Base-by-base conservation (phyloP, 495 filamentous ascomycete species). In the Letharia columbiana region DNA sequence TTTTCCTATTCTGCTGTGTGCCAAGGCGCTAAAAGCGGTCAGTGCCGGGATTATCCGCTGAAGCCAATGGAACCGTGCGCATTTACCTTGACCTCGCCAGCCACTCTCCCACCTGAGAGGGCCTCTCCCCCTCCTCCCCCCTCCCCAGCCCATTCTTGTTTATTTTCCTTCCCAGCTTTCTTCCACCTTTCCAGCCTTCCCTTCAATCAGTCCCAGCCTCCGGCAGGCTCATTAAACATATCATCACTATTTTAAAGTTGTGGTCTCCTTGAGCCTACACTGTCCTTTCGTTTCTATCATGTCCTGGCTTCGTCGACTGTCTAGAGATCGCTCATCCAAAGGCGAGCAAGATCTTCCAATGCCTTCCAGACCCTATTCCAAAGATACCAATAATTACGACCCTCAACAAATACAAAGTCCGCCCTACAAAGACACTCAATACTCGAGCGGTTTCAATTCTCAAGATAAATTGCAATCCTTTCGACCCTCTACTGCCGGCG, bases 351-450 rank as follows among this genome's bases (percentile, higher is more conserved):
- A 71, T 64, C 61, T 70, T 41, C 59, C 67, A 63, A 73, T 72
- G 65, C 63, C 70, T 60, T 56, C 62, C 23, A 66, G 70, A 50
- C 68, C 71, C 2, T 60, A 41, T 60, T 65, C 68, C 10, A 66
- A 67, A 20, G 54, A 59, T 39, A 58, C 60, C 52, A 62, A 61
- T 50, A 52, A 64, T 44, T 54, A 60, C 31, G 66, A 61, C 50
- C 31, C 60, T 35, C 64, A 69, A 20, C 67, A 69, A 56, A 64
- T 64, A 17, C 67, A 69, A 60, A 66, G 66, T 49, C 61, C 62
- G 1, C 69, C 68, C 9, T 73, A 71, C 66, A 73, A 73, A 65
- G 71, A 73, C 56, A 71, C 71, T n/a, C 69, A 73, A 50, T 73
- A 73, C 58, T 61, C 71, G 13, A 69, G 67, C 37, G 66, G 61